phyloP scores from a whole-genome alignment of 345 rosid species.

The Pelargonium nanum region DNA sequence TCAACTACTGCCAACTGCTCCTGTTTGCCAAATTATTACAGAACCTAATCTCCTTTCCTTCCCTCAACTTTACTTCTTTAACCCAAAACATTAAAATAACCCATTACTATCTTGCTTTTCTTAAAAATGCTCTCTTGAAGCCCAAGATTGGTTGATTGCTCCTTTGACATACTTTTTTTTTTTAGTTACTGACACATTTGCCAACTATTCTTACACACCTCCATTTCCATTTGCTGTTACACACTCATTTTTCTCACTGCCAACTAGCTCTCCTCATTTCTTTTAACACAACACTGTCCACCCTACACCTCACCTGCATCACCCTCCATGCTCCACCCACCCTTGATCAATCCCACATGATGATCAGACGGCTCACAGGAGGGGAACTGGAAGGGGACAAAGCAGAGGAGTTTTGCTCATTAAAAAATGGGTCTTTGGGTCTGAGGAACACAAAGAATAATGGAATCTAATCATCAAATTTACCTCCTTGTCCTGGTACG shows the following conservation, averaged over 20 bases:
- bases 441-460: slow-evolving; percentile 37
- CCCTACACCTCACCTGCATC: too few relatives aligned
- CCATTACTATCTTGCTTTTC: slow-evolving; percentile 12
- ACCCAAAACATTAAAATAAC: neutral
- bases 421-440: slow-evolving; percentile 3
- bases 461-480: slow-evolving; percentile 45
- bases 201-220: slow-evolving; percentile 59
- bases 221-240: slow-evolving; percentile 68
- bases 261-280: too few relatives aligned
- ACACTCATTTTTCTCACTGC: slow-evolving; percentile 41
- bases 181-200: slow-evolving; percentile 48
- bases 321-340: too few relatives aligned
- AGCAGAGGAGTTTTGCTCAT: slow-evolving; percentile 5
- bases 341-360: too few relatives aligned
- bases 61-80: slow-evolving; percentile 1
- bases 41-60: slow-evolving; percentile 16
- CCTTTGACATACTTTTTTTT: slow-evolving; percentile 15
- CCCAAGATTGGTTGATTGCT: slow-evolving; percentile 59
- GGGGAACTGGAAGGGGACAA: neutral
- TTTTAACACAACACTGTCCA: too few relatives aligned
- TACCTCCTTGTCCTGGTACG: slow-evolving; percentile 35
- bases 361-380: slow-evolving; percentile 14
- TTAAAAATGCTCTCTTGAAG: slow-evolving; percentile 70
- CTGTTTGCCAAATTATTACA: slow-evolving; percentile 48
- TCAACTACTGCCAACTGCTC: slow-evolving; percentile 60